A percentile compares a stretch with the other conserved stretches of the same genome.
These are phyloP conservation scores for Fusarium begoniae DNA, from an alignment of 2,329 filamentous ascomycete species.

Conservation along the genomic window DNA sequence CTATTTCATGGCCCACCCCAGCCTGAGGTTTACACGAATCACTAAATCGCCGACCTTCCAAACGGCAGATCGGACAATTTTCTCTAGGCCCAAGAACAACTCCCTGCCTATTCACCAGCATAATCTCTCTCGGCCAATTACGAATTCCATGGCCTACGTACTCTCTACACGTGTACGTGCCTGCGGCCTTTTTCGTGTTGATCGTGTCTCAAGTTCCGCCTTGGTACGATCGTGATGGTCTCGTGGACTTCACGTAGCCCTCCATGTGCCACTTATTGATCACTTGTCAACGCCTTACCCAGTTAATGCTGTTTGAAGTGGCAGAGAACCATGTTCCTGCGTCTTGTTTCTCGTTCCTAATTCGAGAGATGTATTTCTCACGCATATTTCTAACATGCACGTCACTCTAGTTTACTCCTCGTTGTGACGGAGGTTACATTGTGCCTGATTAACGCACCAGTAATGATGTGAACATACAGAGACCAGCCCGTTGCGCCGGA, in stretches of 20 bases:
- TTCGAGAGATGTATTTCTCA: not conserved
- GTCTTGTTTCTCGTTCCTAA: not conserved
- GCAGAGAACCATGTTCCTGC: not conserved
- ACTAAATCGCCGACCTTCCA: not conserved
- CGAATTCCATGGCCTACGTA: not conserved
- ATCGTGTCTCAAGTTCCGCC: slow-evolving; percentile 19
- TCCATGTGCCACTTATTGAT: slow-evolving; percentile 34
- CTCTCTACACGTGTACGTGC: slow-evolving; percentile 23
- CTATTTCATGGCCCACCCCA: not conserved
- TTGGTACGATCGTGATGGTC: slow-evolving; percentile 27
- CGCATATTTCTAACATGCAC: slow-evolving; percentile 18
- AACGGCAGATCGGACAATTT: not conserved
- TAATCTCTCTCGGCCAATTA: not conserved
- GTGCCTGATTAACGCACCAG: slow-evolving; percentile 34
- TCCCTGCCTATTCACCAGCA: not conserved
- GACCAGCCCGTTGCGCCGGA: not conserved
- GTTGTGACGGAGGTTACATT: slow-evolving; percentile 19
- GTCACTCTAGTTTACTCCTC: slow-evolving; percentile 3
- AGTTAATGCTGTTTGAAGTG: not conserved
- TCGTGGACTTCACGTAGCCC: slow-evolving; percentile 21
- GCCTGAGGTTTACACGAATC: not conserved
- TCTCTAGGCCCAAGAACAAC: not conserved
- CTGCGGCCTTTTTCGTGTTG: slow-evolving; percentile 12
- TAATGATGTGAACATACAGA: slow-evolving; percentile 6
- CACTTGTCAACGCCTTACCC: slow-evolving; percentile 11